Conservation (phyloP, 257 asterid species). For the Jacaranda mimosifolia region DNA sequence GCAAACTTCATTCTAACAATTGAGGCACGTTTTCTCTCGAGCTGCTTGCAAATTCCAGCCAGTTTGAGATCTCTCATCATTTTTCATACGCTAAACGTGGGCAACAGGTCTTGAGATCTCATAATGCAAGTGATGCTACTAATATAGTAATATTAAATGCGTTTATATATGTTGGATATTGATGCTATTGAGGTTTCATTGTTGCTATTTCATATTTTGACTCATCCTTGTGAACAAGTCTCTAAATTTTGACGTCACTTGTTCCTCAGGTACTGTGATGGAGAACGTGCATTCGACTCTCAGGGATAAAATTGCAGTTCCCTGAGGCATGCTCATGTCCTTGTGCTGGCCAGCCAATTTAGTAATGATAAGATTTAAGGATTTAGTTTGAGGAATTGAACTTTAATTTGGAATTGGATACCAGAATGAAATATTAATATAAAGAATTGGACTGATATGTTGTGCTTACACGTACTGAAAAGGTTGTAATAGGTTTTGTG, state of each 20-base stretch:
- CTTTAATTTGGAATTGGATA: neutral
- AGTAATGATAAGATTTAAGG: neutral
- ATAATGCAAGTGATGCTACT: slow-evolving; percentile 5
- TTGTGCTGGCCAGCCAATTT: slow-evolving; percentile 8
- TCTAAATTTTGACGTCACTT: slow-evolving; percentile 8
- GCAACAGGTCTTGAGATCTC: neutral
- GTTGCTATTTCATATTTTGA: slow-evolving; percentile 22
- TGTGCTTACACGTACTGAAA: slow-evolving; percentile 9
- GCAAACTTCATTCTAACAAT: slow-evolving; percentile 12
- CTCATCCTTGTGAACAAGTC: slow-evolving; percentile 21
- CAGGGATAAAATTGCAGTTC: slow-evolving; percentile 22
- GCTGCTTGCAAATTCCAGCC: slow-evolving; percentile 9
- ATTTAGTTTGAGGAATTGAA: slow-evolving; percentile 26
- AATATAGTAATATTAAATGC: neutral
- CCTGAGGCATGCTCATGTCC: slow-evolving; percentile 13
- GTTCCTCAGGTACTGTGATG: slow-evolving; percentile 37
- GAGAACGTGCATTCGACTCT: slow-evolving; percentile 16
- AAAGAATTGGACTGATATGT: slow-evolving; percentile 14
- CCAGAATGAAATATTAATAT: neutral
- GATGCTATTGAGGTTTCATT: neutral
- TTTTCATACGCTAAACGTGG: neutral
- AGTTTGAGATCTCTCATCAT: neutral
- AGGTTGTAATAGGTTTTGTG: neutral
- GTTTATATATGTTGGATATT: neutral
- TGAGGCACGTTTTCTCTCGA: slow-evolving; percentile 5